Conservation (phyloP, 495 filamentous ascomycete species). For the Neurospora sublineolata region DNA sequence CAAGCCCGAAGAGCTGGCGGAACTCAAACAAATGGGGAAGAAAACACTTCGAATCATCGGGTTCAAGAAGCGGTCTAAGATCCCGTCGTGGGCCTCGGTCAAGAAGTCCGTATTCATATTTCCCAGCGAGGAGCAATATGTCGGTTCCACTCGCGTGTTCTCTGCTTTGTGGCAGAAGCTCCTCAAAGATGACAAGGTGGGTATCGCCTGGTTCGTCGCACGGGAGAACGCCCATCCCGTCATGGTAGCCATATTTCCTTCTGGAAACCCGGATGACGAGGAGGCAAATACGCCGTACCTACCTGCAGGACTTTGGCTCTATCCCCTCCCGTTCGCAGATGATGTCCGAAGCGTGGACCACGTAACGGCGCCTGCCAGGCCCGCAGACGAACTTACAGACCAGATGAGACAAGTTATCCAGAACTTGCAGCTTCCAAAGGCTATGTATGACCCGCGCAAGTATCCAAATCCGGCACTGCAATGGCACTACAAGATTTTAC, state of each 20-base stretch:
- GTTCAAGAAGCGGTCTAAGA: constrained; percentile 69
- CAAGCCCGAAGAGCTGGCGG: constrained; percentile 65
- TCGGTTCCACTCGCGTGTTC: constrained; percentile 89
- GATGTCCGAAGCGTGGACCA: constrained; percentile 63
- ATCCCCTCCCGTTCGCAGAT: constrained; percentile 80
- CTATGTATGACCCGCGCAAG: constrained; percentile 65
- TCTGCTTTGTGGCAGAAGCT: constrained; percentile 84
- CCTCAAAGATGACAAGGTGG: constrained; percentile 63
- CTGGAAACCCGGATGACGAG: constrained; percentile 53
- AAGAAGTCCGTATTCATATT: constrained; percentile 88
- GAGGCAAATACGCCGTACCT: constrained; percentile 48
- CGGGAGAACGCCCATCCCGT: constrained; percentile 66
- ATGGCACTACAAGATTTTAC: constrained; percentile 95
- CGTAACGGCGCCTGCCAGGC: constrained; percentile 33
- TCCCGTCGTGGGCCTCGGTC: constrained; percentile 77
- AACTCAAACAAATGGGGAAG: constrained; percentile 53
- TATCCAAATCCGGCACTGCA: constrained; percentile 94
- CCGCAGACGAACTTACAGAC: constrained; percentile 63
- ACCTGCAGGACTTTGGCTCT: constrained; percentile 82
- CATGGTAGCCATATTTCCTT: constrained; percentile 71
- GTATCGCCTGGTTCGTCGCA: constrained; percentile 79
- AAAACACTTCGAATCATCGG: constrained; percentile 85
- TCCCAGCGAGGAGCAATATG: constrained; percentile 77
- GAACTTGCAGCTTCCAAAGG: constrained; percentile 84
- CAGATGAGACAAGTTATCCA: constrained; percentile 70